Conservation (phyloP, 352 stramenopile genomes). For the Pythium guiyangense region DNA sequence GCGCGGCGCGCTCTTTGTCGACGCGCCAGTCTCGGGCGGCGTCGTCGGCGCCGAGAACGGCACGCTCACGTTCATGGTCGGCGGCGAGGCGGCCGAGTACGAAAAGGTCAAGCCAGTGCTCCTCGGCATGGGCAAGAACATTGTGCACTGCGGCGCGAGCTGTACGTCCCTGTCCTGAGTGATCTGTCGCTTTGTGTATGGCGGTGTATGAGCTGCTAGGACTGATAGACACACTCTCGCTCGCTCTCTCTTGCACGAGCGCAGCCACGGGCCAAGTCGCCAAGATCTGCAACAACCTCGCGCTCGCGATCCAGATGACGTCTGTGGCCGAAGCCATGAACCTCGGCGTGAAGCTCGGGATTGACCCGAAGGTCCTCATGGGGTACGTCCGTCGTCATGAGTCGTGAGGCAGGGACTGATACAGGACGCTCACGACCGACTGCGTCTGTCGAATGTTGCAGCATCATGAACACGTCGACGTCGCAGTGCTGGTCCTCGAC, state of each 20-base stretch:
- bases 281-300: constrained; percentile 98
- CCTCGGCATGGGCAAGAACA: constrained; percentile 91
- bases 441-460: constrained; percentile 6
- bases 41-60: constrained; percentile 93
- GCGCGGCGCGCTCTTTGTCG: constrained; percentile 75
- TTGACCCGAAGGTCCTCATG: constrained; percentile 92
- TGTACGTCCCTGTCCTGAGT: constrained; percentile 53
- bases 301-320: constrained; percentile 96
- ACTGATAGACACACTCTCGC: not conserved
- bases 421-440: not conserved
- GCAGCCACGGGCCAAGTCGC: constrained; percentile 78
- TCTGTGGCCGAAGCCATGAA: constrained; percentile 96
- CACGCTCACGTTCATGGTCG: constrained; percentile 98
- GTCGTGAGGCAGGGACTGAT: not conserved
- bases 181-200: constrained; percentile 6
- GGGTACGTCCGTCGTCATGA: constrained; percentile 22
- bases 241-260: not conserved
- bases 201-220: constrained; percentile 6
- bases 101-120: constrained; percentile 80
- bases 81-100: constrained; percentile 60
- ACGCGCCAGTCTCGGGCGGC: constrained; percentile 96
- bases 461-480: constrained; percentile 97
- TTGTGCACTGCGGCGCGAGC: constrained; percentile 90
- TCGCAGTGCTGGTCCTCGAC: constrained; percentile 95
- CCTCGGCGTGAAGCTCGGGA: constrained; percentile 92